Evolutionary conservation across 352 stramenopile genomes (phyloP), one percentile per base, ranked within the genome.

Genomic region (Globisporangium abappressorium): DNA sequence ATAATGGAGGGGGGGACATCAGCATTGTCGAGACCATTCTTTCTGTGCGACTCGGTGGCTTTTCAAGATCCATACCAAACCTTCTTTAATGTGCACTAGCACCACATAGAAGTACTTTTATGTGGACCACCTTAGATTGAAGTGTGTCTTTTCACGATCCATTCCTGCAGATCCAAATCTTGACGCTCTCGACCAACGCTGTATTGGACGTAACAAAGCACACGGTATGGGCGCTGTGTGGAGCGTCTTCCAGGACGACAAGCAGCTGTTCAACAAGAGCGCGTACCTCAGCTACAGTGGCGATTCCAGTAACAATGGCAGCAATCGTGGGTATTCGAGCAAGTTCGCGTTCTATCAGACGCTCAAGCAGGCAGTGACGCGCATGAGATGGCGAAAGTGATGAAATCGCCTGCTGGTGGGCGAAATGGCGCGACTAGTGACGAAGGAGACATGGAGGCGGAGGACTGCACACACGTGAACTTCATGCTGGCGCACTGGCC

Each of bases 401-500:
- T 47, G 30, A 30, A 30, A n/a, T 54, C 62, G 24, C 11, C 64
- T 1, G 26, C 28, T 20, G 41, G 36, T 24, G 69, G 28, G 7
- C 33, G 20, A 63, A 26, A n/a, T 2, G 6, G 6, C 2, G 43
- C 20, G 43, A 2, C 6, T 18, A 24, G 43, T 4, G 14, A 54
- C 14, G 28, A 34, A 36, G 65, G 22, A 64, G 65, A 59, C 65
- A 69, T 12, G 34, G 71, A 43, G 57, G 59, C n/a, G 18, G 65
- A 68, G 3, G 67, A 64, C n/a, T 38, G 62, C 6, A 65, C 76
- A 5, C 66, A 86, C 46, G 68, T 78, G 30, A 66, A 81, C 43
- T 70, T 86, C 33, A 64, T 84, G 41, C 69, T 89, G 3, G 73
- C 84, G 60, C 80, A 87, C 64, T 89, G 81, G 81, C 47, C 73